Evolutionary conservation across 2,329 filamentous ascomycete species (phyloP).

Genomic region (Hortaea werneckii): DNA sequence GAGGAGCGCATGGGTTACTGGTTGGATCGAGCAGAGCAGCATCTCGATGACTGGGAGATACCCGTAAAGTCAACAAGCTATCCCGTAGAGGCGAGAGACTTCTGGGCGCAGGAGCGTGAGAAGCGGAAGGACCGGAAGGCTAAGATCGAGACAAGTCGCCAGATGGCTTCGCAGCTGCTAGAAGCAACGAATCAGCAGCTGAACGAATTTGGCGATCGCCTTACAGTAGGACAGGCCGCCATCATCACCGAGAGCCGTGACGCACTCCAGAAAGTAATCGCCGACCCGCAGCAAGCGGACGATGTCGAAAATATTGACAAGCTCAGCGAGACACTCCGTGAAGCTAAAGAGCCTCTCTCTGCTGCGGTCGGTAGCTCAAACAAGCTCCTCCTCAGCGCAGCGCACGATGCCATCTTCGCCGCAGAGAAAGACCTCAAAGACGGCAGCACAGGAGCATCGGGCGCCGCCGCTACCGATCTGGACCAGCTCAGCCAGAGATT

Average conservation of each 20-base stretch:
- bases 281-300: slow-evolving; percentile 10
- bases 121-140: slow-evolving; percentile 15
- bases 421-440: slow-evolving; percentile 25
- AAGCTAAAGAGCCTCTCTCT: slow-evolving; percentile 15
- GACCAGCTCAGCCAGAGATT: slow-evolving; percentile 15
- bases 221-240: slow-evolving; percentile 15
- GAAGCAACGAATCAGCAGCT: slow-evolving; percentile 16
- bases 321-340: slow-evolving; percentile 11
- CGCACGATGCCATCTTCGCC: slow-evolving; percentile 27
- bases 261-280: slow-evolving; percentile 18
- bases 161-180: slow-evolving; percentile 17
- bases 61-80: slow-evolving; percentile 28
- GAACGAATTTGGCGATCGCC: slow-evolving; percentile 19
- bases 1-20: slow-evolving; percentile 29
- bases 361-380: slow-evolving; percentile 15
- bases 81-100: slow-evolving; percentile 26
- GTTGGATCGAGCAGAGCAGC: slow-evolving; percentile 28
- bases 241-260: slow-evolving; percentile 19
- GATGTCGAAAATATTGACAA: slow-evolving; percentile 15
- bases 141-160: slow-evolving; percentile 10
- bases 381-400: slow-evolving; percentile 21
- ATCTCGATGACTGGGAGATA: slow-evolving; percentile 30
- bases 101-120: slow-evolving; percentile 25
- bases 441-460: slow-evolving; percentile 5
- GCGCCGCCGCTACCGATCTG: slow-evolving; percentile 10